phyloP scores from a whole-genome alignment of 106 monocot genomes.

The Dactylorhiza incarnata region DNA sequence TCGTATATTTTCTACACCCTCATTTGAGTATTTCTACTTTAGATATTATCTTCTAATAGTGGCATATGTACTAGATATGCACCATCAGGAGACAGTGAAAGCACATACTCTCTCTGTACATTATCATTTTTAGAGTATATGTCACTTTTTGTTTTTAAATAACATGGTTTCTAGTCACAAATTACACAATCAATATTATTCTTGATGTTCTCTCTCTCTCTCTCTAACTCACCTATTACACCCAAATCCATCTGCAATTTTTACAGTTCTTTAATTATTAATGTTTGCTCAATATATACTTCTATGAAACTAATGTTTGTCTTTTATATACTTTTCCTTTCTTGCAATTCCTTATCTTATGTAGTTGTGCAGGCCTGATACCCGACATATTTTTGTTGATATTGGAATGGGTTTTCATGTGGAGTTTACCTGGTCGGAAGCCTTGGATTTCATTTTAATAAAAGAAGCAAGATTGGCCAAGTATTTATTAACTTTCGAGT shows the following conservation, averaged over 20 bases:
- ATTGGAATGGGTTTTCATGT: conserved; percentile 96
- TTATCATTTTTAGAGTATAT: too few species aligned
- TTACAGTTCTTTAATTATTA: neutral
- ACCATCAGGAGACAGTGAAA: neutral
- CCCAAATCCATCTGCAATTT: neutral
- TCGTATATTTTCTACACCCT: too few species aligned
- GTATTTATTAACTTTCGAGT: conserved; percentile 20
- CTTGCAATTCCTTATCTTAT: conserved; percentile 7
- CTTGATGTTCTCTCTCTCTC: too few species aligned
- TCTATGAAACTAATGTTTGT: neutral
- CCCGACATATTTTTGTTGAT: conserved; percentile 82
- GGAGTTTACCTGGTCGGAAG: conserved; percentile 95
- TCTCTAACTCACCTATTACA: neutral
- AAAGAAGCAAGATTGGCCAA: conserved; percentile 72
- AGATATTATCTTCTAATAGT: neutral
- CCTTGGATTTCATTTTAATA: conserved; percentile 68
- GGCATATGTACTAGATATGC: neutral
- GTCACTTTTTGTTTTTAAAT: too few species aligned
- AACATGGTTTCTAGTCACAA: too few species aligned
- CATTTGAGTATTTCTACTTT: too few species aligned
- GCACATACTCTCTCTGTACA: too few species aligned
- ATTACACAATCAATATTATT: too few species aligned
- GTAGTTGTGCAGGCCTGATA: conserved; percentile 52
- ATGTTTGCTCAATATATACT: neutral
- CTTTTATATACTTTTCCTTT: neutral